These are phyloP conservation scores for Xylariaceae sp. DNA, from an alignment of 2,329 filamentous ascomycete genomes.

Conservation along the genomic window DNA sequence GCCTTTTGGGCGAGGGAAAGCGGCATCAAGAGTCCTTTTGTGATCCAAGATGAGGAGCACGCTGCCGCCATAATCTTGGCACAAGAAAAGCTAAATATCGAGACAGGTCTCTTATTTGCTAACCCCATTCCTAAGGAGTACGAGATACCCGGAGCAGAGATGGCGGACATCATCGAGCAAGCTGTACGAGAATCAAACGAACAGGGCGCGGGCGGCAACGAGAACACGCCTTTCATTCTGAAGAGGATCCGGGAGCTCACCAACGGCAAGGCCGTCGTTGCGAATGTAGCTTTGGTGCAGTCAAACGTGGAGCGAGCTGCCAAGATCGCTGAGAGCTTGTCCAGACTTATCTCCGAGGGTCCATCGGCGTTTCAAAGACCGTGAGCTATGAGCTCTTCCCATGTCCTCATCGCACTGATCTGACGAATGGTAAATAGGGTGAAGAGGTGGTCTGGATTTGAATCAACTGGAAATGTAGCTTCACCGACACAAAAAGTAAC, in stretches of 20 bases:
- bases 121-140: constrained; percentile 74
- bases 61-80: constrained; percentile 86
- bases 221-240: constrained; percentile 81
- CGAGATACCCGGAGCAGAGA: constrained; percentile 65
- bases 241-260: constrained; percentile 74
- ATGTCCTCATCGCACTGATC: constrained; percentile 9
- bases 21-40: constrained; percentile 70
- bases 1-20: constrained; percentile 91
- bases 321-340: constrained; percentile 50
- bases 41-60: constrained; percentile 69
- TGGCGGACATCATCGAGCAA: constrained; percentile 62
- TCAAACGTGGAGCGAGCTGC: constrained; percentile 52
- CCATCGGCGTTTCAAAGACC: constrained; percentile 21
- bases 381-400: constrained; percentile 29
- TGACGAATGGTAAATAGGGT: constrained; percentile 25
- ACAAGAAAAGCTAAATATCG: constrained; percentile 65
- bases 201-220: constrained; percentile 63
- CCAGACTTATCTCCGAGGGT: constrained; percentile 37
- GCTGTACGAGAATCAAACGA: constrained; percentile 61
- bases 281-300: constrained; percentile 62
- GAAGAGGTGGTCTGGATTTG: constrained; percentile 14
- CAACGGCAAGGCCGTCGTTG: constrained; percentile 61
- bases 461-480: constrained; percentile 11
- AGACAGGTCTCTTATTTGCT: constrained; percentile 79
- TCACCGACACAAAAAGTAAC: constrained; percentile 12